These are phyloP conservation scores for Musa acuminata DNA, from an alignment of 176 grass and related monocot genomes.

Conservation along the genomic window DNA sequence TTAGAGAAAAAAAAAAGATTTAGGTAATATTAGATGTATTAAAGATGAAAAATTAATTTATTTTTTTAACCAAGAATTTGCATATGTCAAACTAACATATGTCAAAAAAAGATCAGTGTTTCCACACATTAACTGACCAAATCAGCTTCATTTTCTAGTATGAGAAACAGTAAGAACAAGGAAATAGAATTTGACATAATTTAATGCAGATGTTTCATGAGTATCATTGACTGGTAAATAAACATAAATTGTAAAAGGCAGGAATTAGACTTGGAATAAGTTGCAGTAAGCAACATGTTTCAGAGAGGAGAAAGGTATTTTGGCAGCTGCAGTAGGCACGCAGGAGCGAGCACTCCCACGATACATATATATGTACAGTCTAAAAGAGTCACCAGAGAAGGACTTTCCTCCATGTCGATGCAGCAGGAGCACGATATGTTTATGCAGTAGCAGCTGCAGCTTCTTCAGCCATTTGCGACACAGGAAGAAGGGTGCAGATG, in stretches of 20 bases:
- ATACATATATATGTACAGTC: slow-evolving; percentile 11
- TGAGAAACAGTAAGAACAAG: not conserved
- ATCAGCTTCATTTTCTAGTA: not conserved
- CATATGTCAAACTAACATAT: not conserved
- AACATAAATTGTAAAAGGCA: not conserved
- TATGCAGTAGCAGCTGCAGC: slow-evolving; percentile 79
- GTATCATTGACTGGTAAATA: not conserved
- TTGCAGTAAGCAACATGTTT: slow-evolving; percentile 6
- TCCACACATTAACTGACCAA: not conserved
- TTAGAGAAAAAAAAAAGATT: too few relatives aligned
- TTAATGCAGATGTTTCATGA: not conserved
- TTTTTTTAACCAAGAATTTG: too few relatives aligned
- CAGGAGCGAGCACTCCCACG: not conserved
- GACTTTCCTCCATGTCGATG: not conserved
- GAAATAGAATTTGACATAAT: not conserved
- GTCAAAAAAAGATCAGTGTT: not conserved
- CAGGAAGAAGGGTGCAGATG: slow-evolving; percentile 82
- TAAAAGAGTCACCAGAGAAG: not conserved
- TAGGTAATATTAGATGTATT: too few relatives aligned
- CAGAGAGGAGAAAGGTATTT: not conserved
- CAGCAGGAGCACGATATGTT: not conserved
- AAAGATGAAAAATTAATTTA: too few relatives aligned
- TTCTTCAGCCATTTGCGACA: slow-evolving; percentile 79
- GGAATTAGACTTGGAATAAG: not conserved
- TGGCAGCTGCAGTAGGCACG: not conserved